A percentile compares a stretch with the other conserved stretches of the same genome.
phyloP scores from a whole-genome alignment of 805 yeast genomes.

The Starmerella bombi region DNA sequence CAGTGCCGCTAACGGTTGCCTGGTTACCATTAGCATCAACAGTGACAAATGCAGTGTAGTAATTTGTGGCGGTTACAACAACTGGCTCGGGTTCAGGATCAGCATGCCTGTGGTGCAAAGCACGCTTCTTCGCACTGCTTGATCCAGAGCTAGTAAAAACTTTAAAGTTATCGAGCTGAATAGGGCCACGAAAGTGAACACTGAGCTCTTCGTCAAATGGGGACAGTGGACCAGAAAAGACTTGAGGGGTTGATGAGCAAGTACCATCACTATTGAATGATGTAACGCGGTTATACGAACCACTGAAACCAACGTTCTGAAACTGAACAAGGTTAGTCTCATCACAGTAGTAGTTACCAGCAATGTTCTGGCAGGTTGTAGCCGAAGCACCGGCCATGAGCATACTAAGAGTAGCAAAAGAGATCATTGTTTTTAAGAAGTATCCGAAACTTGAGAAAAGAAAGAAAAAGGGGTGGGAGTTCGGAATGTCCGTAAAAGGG shows the following conservation, averaged over 20 bases:
- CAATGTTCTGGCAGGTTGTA: constrained; percentile 35
- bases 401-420: constrained; percentile 1
- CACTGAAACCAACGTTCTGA: constrained; percentile 68
- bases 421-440: neutral
- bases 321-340: constrained; percentile 54
- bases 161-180: constrained; percentile 69
- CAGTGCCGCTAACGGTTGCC: neutral
- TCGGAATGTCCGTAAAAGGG: too few species aligned
- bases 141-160: constrained; percentile 54
- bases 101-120: constrained; percentile 37
- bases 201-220: constrained; percentile 81
- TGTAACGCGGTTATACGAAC: constrained; percentile 70
- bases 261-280: constrained; percentile 60
- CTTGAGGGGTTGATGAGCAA: constrained; percentile 45
- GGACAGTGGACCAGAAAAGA: constrained; percentile 59
- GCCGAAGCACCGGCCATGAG: constrained; percentile 25
- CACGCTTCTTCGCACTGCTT: constrained; percentile 40
- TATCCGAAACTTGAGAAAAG: neutral
- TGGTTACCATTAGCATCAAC: constrained; percentile 20
- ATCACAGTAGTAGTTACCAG: constrained; percentile 77
- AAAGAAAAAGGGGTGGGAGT: neutral
- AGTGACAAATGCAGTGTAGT: constrained; percentile 37
- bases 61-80: constrained; percentile 61
- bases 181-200: constrained; percentile 83
- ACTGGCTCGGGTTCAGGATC: constrained; percentile 41